These are phyloP conservation scores for Narthecium ossifragum DNA, from an alignment of 106 monocot species.

Conservation along the genomic window DNA sequence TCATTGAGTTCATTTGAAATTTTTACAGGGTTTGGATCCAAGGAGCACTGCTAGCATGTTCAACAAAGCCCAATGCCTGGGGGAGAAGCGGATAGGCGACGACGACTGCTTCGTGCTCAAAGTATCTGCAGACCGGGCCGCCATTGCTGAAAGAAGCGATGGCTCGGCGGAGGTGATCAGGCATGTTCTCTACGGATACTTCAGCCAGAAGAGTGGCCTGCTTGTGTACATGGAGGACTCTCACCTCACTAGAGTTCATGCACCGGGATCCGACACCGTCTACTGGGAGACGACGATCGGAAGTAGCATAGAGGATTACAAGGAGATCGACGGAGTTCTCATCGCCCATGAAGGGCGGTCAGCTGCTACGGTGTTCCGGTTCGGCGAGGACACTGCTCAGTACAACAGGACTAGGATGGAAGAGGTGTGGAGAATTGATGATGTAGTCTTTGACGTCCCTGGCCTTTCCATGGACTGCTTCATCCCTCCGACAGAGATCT, in stretches of 20 bases:
- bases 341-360: constrained; percentile 41
- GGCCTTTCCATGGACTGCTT: constrained; percentile 53
- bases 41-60: constrained; percentile 50
- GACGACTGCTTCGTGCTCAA: constrained; percentile 67
- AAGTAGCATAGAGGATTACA: constrained; percentile 37
- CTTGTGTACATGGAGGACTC: constrained; percentile 56
- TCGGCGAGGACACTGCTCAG: constrained; percentile 17
- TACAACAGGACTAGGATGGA: constrained; percentile 34
- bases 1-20: too few relatives aligned
- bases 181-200: constrained; percentile 55
- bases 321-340: constrained; percentile 35
- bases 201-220: constrained; percentile 58
- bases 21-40: constrained; percentile 53
- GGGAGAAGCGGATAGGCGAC: constrained; percentile 38
- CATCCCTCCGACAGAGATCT: constrained; percentile 47
- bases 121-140: constrained; percentile 23
- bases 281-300: constrained; percentile 65
- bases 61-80: constrained; percentile 35
- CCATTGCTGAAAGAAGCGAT: constrained; percentile 8
- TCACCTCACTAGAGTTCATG: constrained; percentile 41
- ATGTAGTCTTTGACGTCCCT: constrained; percentile 49
- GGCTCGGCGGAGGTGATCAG: constrained; percentile 39
- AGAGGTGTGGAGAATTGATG: constrained; percentile 57
- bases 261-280: constrained; percentile 16
- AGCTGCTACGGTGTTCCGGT: constrained; percentile 35